Evolutionary conservation across 148 eudicot species (phyloP).

Genomic region (Rhododendron kiyosumense): DNA sequence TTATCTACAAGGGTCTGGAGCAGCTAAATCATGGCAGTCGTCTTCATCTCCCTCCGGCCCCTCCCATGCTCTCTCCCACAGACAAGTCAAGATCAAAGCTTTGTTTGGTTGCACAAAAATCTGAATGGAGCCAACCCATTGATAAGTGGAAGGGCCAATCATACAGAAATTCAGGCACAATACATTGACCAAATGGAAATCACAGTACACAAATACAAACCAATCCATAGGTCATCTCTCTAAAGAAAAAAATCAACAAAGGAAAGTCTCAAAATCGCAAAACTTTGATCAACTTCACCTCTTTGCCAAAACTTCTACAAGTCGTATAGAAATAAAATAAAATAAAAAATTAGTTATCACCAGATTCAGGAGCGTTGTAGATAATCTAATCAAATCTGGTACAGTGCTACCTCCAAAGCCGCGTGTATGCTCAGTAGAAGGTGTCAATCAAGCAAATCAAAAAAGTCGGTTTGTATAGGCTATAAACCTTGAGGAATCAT

Average conservation of each 20-base stretch:
- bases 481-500: not conserved
- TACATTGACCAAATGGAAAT: not conserved
- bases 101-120: not conserved
- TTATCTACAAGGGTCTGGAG: slow-evolving; percentile 11
- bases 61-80: not conserved
- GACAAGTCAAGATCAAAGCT: not conserved
- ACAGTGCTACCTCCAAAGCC: not conserved
- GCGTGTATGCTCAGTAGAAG: not conserved
- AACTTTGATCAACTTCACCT: not conserved
- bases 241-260: not conserved
- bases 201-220: not conserved
- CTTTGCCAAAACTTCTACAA: not conserved
- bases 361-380: not conserved
- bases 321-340: not conserved
- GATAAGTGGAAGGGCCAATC: not conserved
- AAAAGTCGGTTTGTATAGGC: not conserved
- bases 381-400: not conserved
- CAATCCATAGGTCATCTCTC: not conserved
- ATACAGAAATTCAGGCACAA: not conserved
- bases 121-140: not conserved
- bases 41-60: slow-evolving; percentile 11
- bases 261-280: not conserved
- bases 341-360: not conserved
- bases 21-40: slow-evolving; percentile 13
- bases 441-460: not conserved